These are phyloP conservation scores for Amphibolis antarctica DNA, from an alignment of 106 monocot genomes.

Conservation along the genomic window DNA sequence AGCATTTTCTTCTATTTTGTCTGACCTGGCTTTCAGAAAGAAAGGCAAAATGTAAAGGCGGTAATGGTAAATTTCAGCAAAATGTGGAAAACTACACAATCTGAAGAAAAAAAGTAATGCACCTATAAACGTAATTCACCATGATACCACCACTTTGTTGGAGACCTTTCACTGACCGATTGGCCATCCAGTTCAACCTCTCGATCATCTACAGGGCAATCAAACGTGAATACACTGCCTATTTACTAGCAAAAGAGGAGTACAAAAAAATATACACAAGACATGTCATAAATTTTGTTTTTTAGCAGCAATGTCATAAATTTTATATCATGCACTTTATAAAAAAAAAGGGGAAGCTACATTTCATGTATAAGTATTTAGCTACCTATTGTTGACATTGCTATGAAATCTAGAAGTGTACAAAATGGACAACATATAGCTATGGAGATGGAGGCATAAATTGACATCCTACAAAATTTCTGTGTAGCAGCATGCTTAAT, in stretches of 20 bases:
- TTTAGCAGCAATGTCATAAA: too few relatives aligned
- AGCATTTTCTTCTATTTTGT: slow-evolving; percentile 65
- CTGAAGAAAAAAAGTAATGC: not conserved
- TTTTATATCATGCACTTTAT: too few relatives aligned
- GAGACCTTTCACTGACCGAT: slow-evolving; percentile 64
- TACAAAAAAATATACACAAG: too few relatives aligned
- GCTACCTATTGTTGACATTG: too few relatives aligned
- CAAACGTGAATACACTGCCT: not conserved
- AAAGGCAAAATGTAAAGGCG: not conserved
- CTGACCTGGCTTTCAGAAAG: slow-evolving; percentile 32
- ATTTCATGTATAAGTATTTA: too few relatives aligned
- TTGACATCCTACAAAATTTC: too few relatives aligned
- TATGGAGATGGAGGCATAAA: too few relatives aligned
- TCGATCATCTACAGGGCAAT: slow-evolving; percentile 39
- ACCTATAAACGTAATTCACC: slow-evolving; percentile 88
- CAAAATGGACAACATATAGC: too few relatives aligned
- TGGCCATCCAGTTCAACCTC: slow-evolving; percentile 84
- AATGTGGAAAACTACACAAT: not conserved
- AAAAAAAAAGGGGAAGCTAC: too few relatives aligned
- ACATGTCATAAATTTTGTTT: too few relatives aligned
- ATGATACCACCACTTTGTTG: slow-evolving; percentile 71
- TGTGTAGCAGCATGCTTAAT: too few relatives aligned
- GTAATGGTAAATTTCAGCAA: not conserved
- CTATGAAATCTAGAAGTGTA: too few relatives aligned
- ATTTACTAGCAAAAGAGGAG: not conserved